phyloP scores from a whole-genome alignment of 2,329 filamentous ascomycete genomes.

The Colletotrichum musicola region DNA sequence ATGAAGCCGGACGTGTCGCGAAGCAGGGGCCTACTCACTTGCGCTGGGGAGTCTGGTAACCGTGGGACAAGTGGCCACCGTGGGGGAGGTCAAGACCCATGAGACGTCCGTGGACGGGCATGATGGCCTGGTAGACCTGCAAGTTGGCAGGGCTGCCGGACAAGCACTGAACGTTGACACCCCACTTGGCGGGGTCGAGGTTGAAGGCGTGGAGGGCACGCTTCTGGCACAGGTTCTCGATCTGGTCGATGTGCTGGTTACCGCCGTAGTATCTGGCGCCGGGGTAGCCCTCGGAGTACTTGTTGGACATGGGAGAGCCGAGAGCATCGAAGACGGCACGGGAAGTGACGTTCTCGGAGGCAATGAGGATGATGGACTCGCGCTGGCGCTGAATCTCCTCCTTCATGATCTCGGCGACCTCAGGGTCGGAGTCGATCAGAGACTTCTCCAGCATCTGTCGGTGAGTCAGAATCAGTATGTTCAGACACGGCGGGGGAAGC shows the following conservation, averaged over 20 bases:
- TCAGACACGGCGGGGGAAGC: slow-evolving; percentile 25
- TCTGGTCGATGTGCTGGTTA: slow-evolving; percentile 98
- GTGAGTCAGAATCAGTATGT: slow-evolving; percentile 49
- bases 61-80: slow-evolving; percentile 94
- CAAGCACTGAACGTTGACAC: slow-evolving; percentile 97
- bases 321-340: slow-evolving; percentile 98
- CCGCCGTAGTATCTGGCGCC: slow-evolving; percentile 99
- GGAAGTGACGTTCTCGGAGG: slow-evolving; percentile 99
- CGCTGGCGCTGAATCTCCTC: slow-evolving; percentile 96
- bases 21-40: slow-evolving; percentile 69
- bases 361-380: slow-evolving; percentile 98
- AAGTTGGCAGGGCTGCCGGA: slow-evolving; percentile 96
- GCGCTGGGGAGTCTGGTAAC: slow-evolving; percentile 94
- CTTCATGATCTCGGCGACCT: slow-evolving; percentile 97
- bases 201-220: slow-evolving; percentile 94
- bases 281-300: slow-evolving; percentile 99
- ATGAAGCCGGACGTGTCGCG: too few relatives aligned
- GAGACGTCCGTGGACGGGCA: slow-evolving; percentile 93
- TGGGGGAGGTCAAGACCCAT: slow-evolving; percentile 98
- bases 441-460: slow-evolving; percentile 93
- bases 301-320: slow-evolving; percentile 96
- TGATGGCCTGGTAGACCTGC: slow-evolving; percentile 97
- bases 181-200: slow-evolving; percentile 90
- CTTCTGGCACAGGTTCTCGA: slow-evolving; percentile 94
- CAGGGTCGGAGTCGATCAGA: slow-evolving; percentile 89